Conservation (phyloP, 768 basidiomycete genomes). For the Lanmaoa pseudosensibilis region DNA sequence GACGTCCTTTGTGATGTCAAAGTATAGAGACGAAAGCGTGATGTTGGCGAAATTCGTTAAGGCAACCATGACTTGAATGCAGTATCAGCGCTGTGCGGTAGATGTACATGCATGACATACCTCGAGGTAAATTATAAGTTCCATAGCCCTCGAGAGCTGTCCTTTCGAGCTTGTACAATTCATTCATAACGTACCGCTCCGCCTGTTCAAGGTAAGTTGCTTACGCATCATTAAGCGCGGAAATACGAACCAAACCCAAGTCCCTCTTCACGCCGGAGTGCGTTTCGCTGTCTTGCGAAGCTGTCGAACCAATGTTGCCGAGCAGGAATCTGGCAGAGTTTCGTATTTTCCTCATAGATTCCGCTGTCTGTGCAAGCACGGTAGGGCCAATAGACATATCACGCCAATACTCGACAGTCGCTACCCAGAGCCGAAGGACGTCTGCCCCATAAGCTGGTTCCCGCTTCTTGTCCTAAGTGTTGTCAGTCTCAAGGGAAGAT, state of each 20-base stretch:
- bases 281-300: constrained; percentile 1
- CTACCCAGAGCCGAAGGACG: constrained; percentile 86
- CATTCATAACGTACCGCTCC: constrained; percentile 85
- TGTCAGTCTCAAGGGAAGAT: neutral
- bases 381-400: constrained; percentile 86
- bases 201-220: constrained; percentile 45
- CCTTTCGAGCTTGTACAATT: constrained; percentile 71
- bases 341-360: constrained; percentile 79
- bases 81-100: neutral
- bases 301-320: constrained; percentile 59
- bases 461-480: constrained; percentile 57
- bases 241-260: constrained; percentile 60
- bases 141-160: constrained; percentile 67
- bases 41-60: constrained; percentile 78
- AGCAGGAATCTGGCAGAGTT: constrained; percentile 86
- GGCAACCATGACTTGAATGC: constrained; percentile 60
- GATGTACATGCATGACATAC: constrained; percentile 37
- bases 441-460: constrained; percentile 85
- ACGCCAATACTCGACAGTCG: constrained; percentile 84
- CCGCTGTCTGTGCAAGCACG: constrained; percentile 70
- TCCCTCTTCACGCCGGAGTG: constrained; percentile 33
- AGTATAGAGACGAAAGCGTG: constrained; percentile 87
- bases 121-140: constrained; percentile 79
- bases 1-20: constrained; percentile 88
- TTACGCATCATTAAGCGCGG: neutral